These are phyloP conservation scores for Chaetothyriales sp. DNA, from an alignment of 2,329 filamentous ascomycete species.

Conservation along the genomic window DNA sequence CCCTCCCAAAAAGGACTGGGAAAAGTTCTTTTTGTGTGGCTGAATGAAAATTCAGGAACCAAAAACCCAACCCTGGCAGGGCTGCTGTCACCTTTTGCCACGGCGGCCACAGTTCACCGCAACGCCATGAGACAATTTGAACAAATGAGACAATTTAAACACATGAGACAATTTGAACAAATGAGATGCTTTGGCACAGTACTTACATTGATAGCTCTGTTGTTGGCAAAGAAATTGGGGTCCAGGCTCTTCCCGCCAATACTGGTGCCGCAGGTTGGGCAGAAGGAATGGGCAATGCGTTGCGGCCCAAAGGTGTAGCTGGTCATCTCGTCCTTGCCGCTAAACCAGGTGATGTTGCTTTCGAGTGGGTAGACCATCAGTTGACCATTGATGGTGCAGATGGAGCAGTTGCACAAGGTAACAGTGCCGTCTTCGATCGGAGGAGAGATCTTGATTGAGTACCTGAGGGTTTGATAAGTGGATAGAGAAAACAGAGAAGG, in stretches of 20 bases:
- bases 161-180: too few relatives aligned
- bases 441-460: conserved; percentile 17
- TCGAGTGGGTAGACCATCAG: conserved; percentile 20
- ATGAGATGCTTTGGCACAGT: too few relatives aligned
- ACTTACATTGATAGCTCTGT: conserved; percentile 22
- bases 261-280: conserved; percentile 21
- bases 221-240: conserved; percentile 14
- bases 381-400: conserved; percentile 22
- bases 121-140: too few relatives aligned
- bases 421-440: conserved; percentile 15
- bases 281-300: conserved; percentile 21
- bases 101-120: not conserved
- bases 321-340: conserved; percentile 17
- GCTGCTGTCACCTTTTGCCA: not conserved
- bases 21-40: not conserved
- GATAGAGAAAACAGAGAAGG: not conserved
- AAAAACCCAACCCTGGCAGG: not conserved
- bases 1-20: too few relatives aligned
- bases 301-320: conserved; percentile 20
- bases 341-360: conserved; percentile 16
- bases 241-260: conserved; percentile 18
- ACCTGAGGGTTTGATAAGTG: conserved; percentile 3
- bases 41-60: too few relatives aligned
- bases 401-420: conserved; percentile 19
- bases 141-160: too few relatives aligned